Conservation (phyloP, 202 grass and related monocot species). For the Panicum virgatum region DNA sequence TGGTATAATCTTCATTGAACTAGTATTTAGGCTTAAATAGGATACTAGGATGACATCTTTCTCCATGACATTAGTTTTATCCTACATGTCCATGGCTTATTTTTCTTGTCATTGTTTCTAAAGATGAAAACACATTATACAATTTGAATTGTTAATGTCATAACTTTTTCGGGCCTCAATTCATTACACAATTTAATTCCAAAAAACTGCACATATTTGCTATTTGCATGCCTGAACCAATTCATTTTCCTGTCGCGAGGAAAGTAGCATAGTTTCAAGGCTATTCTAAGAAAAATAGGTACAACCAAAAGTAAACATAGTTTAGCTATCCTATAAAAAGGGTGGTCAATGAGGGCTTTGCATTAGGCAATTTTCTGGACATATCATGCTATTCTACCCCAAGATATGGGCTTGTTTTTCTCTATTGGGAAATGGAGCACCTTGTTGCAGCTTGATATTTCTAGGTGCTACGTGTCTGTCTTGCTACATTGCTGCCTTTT, state of each 20-base stretch:
- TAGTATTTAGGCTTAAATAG: slow-evolving; percentile 2
- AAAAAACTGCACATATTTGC: neutral
- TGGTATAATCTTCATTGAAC: neutral
- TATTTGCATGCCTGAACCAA: neutral
- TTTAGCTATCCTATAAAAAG: neutral
- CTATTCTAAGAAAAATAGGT: neutral
- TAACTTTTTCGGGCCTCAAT: neutral
- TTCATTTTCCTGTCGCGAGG: neutral
- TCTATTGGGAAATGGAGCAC: neutral
- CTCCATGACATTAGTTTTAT: neutral
- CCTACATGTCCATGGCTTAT: neutral
- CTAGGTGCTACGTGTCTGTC: neutral
- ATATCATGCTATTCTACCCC: neutral
- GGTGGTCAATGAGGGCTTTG: neutral
- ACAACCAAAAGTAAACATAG: neutral
- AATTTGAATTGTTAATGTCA: too few relatives aligned
- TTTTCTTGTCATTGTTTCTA: neutral
- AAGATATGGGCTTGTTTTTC: neutral
- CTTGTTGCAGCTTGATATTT: neutral
- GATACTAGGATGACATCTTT: neutral
- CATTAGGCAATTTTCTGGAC: neutral
- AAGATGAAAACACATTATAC: too few relatives aligned
- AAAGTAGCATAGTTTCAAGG: neutral
- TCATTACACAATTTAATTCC: neutral
- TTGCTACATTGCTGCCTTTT: neutral